Conservation (phyloP, 371 early-diverging fungal genomes). For the Homolaphlyctis polyrhiza region DNA sequence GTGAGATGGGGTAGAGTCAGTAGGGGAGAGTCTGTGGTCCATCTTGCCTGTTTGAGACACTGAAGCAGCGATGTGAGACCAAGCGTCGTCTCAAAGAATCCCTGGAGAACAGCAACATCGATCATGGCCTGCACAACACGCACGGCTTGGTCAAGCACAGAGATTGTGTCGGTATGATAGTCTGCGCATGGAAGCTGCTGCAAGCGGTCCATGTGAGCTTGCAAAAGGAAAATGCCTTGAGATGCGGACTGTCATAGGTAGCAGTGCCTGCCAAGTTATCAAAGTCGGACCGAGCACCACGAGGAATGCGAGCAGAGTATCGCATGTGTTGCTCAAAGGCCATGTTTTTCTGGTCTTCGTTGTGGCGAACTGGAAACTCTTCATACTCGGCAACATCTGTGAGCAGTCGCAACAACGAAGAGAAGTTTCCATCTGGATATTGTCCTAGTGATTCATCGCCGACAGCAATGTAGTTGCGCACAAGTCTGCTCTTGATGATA, state of each 20-base stretch:
- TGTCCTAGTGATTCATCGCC: conserved; percentile 18
- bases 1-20: conserved; percentile 62
- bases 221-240: conserved; percentile 86
- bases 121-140: conserved; percentile 91
- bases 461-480: conserved; percentile 23
- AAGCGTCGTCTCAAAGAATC: conserved; percentile 55
- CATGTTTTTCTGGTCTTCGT: conserved; percentile 77
- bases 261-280: conserved; percentile 2
- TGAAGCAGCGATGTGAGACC: conserved; percentile 74
- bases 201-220: conserved; percentile 72
- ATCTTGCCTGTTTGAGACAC: conserved; percentile 84
- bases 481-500: conserved; percentile 53
- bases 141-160: conserved; percentile 86
- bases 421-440: conserved; percentile 36
- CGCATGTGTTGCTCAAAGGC: conserved; percentile 32
- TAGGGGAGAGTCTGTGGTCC: conserved; percentile 67
- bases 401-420: conserved; percentile 64
- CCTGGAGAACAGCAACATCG: conserved; percentile 76
- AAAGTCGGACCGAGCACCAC: conserved; percentile 20
- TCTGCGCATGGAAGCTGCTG: conserved; percentile 71
- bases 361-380: conserved; percentile 87
- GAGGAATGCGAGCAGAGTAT: conserved; percentile 41
- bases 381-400: conserved; percentile 80
- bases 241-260: conserved; percentile 74
- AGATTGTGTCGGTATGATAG: conserved; percentile 86